Evolutionary conservation across 768 basidiomycete species (phyloP).

Genomic region (Tephrocybe sp.): DNA sequence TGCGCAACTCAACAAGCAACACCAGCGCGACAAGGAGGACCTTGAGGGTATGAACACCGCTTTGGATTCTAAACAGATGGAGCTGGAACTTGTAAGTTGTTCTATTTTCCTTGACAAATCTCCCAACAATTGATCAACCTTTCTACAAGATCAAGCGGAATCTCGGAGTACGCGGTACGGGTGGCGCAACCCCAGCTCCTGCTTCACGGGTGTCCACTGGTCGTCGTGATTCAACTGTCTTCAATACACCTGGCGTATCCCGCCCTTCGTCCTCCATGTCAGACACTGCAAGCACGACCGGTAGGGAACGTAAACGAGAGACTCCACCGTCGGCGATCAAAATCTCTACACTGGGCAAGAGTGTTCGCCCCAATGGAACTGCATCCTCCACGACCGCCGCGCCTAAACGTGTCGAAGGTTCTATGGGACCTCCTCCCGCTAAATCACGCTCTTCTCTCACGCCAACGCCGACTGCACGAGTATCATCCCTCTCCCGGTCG

Average conservation of each 20-base stretch:
- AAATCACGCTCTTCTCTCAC: conserved; percentile 38
- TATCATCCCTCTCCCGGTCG: conserved; percentile 35
- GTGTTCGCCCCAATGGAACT: conserved; percentile 42
- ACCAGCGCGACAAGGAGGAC: conserved; percentile 76
- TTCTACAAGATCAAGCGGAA: conserved; percentile 75
- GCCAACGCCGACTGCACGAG: conserved; percentile 35
- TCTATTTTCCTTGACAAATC: conserved; percentile 2
- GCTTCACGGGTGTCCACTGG: conserved; percentile 34
- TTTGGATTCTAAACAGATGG: conserved; percentile 91
- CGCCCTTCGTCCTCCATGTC: conserved; percentile 59
- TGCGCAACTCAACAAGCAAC: conserved; percentile 65
- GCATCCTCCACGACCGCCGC: conserved; percentile 21
- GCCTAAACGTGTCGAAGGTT: conserved; percentile 30
- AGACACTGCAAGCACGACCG: conserved; percentile 39
- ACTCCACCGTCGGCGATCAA: conserved; percentile 28
- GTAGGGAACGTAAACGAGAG: conserved; percentile 33
- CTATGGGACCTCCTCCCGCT: conserved; percentile 51
- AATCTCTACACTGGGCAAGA: conserved; percentile 46
- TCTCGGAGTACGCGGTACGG: conserved; percentile 53
- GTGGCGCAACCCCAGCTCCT: conserved; percentile 53
- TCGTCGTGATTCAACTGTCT: conserved; percentile 57
- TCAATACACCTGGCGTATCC: conserved; percentile 48
- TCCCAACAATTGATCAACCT: no score
- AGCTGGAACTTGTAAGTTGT: conserved; percentile 75
- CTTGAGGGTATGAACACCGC: conserved; percentile 85